Conservation (phyloP, 768 basidiomycete genomes). For the Coprinopsis marcescibilis region DNA sequence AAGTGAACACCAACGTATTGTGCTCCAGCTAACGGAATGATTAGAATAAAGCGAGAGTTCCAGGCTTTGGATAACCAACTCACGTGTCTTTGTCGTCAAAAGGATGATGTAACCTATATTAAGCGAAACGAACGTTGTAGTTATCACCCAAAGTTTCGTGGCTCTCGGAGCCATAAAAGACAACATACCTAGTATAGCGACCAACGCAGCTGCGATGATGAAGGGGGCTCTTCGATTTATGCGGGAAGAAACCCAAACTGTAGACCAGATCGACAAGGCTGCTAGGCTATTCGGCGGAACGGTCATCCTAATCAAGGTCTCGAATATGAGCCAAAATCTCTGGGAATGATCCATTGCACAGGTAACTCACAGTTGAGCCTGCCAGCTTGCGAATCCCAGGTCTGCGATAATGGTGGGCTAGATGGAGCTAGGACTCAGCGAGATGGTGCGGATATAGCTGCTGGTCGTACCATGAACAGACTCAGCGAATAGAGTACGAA, state of each 20-base stretch:
- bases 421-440: not conserved
- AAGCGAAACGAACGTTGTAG: not conserved
- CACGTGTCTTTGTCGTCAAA: slow-evolving; percentile 40
- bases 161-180: not conserved
- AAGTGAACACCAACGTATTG: slow-evolving; percentile 57
- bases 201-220: slow-evolving; percentile 42
- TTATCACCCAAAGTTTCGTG: not conserved
- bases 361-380: slow-evolving; percentile 47
- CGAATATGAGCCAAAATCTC: not conserved
- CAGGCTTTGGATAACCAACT: slow-evolving; percentile 13
- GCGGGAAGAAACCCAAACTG: slow-evolving; percentile 47
- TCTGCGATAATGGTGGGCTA: slow-evolving; percentile 56
- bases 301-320: slow-evolving; percentile 36
- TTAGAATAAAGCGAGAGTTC: not conserved
- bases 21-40: slow-evolving; percentile 32
- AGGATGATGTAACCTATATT: slow-evolving; percentile 51
- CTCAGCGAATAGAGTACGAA: slow-evolving; percentile 54
- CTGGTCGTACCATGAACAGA: slow-evolving; percentile 43
- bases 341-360: too few species aligned
- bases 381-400: slow-evolving; percentile 54
- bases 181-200: slow-evolving; percentile 48
- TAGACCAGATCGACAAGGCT: slow-evolving; percentile 40
- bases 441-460: not conserved
- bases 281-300: slow-evolving; percentile 55
- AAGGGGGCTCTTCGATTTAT: slow-evolving; percentile 42